These are phyloP conservation scores for Sporothrix globosa DNA, from an alignment of 2,329 filamentous ascomycete genomes.

Conservation along the genomic window DNA sequence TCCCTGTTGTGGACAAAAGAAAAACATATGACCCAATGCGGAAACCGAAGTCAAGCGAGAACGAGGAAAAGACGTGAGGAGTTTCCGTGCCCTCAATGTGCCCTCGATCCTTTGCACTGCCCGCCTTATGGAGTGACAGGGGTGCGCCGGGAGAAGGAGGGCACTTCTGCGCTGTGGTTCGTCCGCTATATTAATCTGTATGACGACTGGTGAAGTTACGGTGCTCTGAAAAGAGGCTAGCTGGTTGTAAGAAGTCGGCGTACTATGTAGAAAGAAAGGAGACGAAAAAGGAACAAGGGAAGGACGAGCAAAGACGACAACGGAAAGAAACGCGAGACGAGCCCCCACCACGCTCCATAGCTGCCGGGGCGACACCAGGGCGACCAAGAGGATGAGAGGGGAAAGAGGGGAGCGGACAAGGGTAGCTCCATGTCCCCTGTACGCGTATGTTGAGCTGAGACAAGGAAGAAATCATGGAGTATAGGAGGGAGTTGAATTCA, in stretches of 20 bases:
- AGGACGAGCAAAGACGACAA: background rate
- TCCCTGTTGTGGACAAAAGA: background rate
- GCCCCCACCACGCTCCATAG: conserved; percentile 25
- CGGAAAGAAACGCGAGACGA: background rate
- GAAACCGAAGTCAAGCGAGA: conserved; percentile 13
- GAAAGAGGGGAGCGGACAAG: background rate
- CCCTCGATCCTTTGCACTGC: conserved; percentile 14
- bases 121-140: conserved; percentile 22
- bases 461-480: background rate
- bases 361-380: conserved; percentile 28
- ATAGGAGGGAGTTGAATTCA: background rate
- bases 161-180: background rate
- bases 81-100: too few species aligned
- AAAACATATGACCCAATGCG: conserved; percentile 10
- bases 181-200: background rate
- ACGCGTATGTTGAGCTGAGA: conserved; percentile 2
- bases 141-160: background rate
- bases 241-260: background rate
- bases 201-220: background rate
- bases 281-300: too few species aligned
- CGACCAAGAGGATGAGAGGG: conserved; percentile 20
- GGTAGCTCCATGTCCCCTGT: conserved; percentile 7
- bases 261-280: too few species aligned
- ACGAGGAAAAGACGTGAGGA: background rate
- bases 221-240: conserved; percentile 12